Evolutionary conservation across 176 grass and related monocot genomes (phyloP), one percentile per base, ranked within the genome.

Genomic region (Hordeum marinum): DNA sequence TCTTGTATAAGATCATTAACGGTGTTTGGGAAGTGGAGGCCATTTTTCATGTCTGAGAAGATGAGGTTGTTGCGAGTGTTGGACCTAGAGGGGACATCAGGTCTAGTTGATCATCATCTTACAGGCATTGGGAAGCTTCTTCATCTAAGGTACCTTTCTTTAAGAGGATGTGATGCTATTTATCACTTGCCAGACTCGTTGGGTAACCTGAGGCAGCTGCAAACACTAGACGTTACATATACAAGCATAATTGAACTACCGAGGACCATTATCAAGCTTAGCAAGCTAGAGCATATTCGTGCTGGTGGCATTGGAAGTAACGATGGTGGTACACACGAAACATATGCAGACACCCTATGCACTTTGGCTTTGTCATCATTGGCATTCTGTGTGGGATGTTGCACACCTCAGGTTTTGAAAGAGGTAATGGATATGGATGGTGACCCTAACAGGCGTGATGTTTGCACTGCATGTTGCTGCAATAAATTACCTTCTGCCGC

Each of bases 141-240:
- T 72, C 69, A 72, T 72, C 69, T 72, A 72, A 72, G 69, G 69
- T 72, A 46, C 69, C 69, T 72, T 45, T 72, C 69, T 26, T 72
- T 72, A 26, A 72, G 69, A 72, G 69, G 69, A 45, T 72, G 69
- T 72, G 69, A 72, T 45, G 69, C 45, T 72, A 72, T 72, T 45
- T 72, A 72, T 42, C 69, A 72, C 40, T 45, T 72, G 40, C 69
- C 69, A 27, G 69, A 72, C 12, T 72, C 40, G n/a, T 72, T 72
- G 40, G 69, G 69, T 26, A 72, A 72, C 24, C 69, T 72, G 69
- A 72, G 23, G 69, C 40, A 72, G 40, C 69, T 72, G 69, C 69
- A 72, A 26, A 72, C 69, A 46, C 69, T 72, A 72, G 69, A 72
- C 25, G 69, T 72, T 72, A 72, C 42, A n/a, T 72, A 72, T 72